Evolutionary conservation across 345 rosid species (phyloP).

Genomic region (Pistacia vera): DNA sequence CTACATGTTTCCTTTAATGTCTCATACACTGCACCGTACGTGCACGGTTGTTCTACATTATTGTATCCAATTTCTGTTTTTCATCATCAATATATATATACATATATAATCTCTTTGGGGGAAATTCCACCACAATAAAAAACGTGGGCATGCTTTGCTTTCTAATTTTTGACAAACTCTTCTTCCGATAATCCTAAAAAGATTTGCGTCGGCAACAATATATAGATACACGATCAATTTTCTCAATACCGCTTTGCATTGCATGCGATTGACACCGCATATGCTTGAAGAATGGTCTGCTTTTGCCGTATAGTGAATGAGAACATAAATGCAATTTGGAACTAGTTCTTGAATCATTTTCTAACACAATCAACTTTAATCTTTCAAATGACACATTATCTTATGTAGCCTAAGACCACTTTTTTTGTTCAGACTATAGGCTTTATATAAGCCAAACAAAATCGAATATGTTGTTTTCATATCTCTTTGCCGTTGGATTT

Average conservation of each 20-base stretch:
- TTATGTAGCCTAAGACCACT: not conserved
- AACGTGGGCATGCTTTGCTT: too few species aligned
- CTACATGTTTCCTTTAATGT: not conserved
- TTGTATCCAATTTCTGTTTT: not conserved
- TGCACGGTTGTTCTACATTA: conserved; percentile 10
- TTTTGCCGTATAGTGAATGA: not conserved
- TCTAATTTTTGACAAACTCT: too few species aligned
- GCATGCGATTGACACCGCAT: not conserved
- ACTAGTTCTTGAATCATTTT: not conserved
- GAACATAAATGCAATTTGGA: not conserved
- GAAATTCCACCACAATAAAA: not conserved
- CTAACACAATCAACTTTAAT: not conserved
- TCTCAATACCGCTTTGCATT: not conserved
- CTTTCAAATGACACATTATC: not conserved
- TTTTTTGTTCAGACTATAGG: not conserved
- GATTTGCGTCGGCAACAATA: not conserved
- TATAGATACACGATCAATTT: not conserved
- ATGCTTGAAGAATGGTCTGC: not conserved
- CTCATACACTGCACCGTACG: not conserved
- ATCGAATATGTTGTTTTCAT: not conserved
- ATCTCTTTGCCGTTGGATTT: not conserved
- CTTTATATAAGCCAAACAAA: not conserved
- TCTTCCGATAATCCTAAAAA: too few species aligned
- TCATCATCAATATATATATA: not conserved
- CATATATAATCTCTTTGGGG: not conserved